These are phyloP conservation scores for Ophiocordyceps sinensis DNA, from an alignment of 2,329 filamentous ascomycete genomes.

Conservation along the genomic window DNA sequence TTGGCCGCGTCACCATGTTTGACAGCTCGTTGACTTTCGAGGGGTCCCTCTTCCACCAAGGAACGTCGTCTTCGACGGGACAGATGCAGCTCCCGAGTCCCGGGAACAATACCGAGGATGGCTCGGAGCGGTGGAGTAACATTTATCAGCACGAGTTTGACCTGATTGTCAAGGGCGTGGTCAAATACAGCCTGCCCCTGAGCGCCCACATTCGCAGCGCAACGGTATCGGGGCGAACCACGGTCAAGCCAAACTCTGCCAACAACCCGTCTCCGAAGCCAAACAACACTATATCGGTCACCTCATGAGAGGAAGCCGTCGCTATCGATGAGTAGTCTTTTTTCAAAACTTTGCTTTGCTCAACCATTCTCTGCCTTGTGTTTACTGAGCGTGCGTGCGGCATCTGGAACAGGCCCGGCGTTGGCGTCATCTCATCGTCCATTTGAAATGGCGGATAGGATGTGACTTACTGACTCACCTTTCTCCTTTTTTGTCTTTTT, in stretches of 20 bases:
- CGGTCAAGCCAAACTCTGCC: conserved; percentile 48
- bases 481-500: conserved; percentile 7
- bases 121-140: conserved; percentile 75
- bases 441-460: conserved; percentile 10
- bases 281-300: conserved; percentile 50
- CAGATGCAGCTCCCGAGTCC: conserved; percentile 71
- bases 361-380: conserved; percentile 9
- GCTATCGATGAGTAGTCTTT: not conserved
- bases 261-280: conserved; percentile 48
- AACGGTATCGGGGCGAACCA: conserved; percentile 43
- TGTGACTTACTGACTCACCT: conserved; percentile 9
- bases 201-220: conserved; percentile 45
- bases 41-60: conserved; percentile 70
- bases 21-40: conserved; percentile 84
- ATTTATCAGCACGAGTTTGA: conserved; percentile 89
- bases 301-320: not conserved
- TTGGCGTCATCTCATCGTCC: conserved; percentile 17
- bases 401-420: conserved; percentile 18
- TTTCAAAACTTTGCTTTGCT: conserved; percentile 8
- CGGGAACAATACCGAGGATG: conserved; percentile 78
- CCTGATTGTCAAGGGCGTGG: conserved; percentile 76
- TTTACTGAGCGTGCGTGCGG: conserved; percentile 21
- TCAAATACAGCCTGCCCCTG: conserved; percentile 63
- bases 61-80: conserved; percentile 58
- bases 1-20: conserved; percentile 79